Evolutionary conservation across 345 rosid genomes (phyloP), one percentile per base, ranked within the genome.

Genomic region (Linum trigynum): DNA sequence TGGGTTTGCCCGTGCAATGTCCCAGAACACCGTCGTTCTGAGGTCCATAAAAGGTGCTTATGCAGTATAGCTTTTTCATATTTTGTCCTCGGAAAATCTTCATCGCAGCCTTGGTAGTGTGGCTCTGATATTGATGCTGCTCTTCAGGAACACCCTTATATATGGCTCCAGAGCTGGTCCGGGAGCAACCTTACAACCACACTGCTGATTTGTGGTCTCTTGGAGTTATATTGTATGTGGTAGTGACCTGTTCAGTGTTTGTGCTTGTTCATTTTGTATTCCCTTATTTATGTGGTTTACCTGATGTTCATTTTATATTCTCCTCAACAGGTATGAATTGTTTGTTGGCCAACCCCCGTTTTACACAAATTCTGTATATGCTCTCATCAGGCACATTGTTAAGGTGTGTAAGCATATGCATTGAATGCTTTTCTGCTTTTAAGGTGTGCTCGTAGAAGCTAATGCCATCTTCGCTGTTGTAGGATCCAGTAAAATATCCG

Each of bases 1-100:
- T 81, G 99, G 99, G 58, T 90, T 94, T 83, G 99, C 99, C 53
- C 99, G 99, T 65, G 94, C 99, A 65, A 94, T 90, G 99, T 94
- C 97, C 68, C 73, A 87, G 73, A 94, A 94, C 80, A 94, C 97
- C 38, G 99, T 94, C 57, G 97, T 94, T 75, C 82, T 94, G 71
- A 75, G 94, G 61, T 94, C 99, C 75, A 90, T 94, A 58, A 94
- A 94, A 88, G 99, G 99, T 90, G 61, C 50, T 75, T 40, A 55
- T 39, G 23, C 15, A 5, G 17, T 42, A 15, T 62, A 17, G 12
- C 66, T 59, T 39, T 38, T 53, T 16, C 16, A 65, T 61, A 36
- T 65, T 15, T 14, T 45, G 4, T 12, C 45, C 40, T 17, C 36
- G 38, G 12, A 11, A 67, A 53, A 0, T 77, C 63, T 57, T 68